A percentile compares a stretch with the other conserved stretches of the same genome.
phyloP scores from a whole-genome alignment of 2,329 filamentous ascomycete genomes.

The Diaporthe sp. region DNA sequence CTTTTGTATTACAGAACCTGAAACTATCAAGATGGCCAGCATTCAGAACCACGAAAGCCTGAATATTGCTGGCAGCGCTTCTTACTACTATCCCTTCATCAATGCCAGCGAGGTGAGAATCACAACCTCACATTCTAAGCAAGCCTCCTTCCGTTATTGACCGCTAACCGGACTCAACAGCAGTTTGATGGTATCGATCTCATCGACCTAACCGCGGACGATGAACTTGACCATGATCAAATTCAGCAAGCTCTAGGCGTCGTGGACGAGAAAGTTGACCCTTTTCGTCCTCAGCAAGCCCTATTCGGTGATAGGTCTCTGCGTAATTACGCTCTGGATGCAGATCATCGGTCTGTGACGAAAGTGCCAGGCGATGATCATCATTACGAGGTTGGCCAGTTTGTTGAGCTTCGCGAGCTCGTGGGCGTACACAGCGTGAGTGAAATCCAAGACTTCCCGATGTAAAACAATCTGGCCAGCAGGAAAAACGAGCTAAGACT shows the following conservation, averaged over 20 bases:
- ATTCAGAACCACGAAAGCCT: neutral
- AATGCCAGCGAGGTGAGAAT: neutral
- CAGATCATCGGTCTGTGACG: neutral
- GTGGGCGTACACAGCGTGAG: neutral
- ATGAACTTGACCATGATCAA: neutral
- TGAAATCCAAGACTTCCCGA: neutral
- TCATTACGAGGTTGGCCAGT: neutral
- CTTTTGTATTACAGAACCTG: neutral
- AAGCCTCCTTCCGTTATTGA: too few species aligned
- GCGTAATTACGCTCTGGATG: neutral
- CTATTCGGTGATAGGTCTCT: neutral
- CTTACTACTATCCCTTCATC: neutral
- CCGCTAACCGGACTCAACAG: neutral
- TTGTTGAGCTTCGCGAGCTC: slow-evolving; percentile 5
- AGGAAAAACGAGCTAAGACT: neutral
- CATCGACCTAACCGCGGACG: neutral
- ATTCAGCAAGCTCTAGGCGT: neutral
- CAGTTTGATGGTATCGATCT: neutral
- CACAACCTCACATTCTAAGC: too few species aligned
- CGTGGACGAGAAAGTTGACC: neutral
- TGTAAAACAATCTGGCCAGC: accelerated
- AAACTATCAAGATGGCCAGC: neutral
- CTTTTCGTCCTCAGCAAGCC: neutral
- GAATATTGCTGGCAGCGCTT: neutral
- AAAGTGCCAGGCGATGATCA: neutral